phyloP scores from a whole-genome alignment of 2,329 filamentous ascomycete genomes.

The Diaporthe sp. region DNA sequence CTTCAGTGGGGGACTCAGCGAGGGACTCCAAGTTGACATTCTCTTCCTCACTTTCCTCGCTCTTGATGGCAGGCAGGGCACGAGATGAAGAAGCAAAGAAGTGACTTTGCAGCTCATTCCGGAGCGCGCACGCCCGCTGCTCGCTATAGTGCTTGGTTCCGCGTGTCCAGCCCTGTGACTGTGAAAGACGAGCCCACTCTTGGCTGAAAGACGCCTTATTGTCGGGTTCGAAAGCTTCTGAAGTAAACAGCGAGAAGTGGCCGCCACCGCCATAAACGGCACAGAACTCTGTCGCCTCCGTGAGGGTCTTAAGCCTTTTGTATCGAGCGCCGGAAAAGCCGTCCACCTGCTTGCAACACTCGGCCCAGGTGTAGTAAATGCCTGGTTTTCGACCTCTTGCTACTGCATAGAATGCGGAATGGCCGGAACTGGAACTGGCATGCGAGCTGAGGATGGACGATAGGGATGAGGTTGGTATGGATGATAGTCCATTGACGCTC shows the following conservation, averaged over 20 bases:
- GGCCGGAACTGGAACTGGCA: background rate
- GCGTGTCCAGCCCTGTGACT: constrained; percentile 20
- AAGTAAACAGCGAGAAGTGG: constrained; percentile 17
- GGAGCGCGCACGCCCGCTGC: constrained; percentile 9
- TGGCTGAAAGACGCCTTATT: background rate
- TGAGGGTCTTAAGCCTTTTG: background rate
- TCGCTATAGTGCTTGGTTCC: background rate
- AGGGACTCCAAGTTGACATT: background rate
- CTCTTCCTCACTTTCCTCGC: background rate
- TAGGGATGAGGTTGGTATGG: background rate
- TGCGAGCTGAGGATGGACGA: background rate
- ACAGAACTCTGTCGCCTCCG: background rate
- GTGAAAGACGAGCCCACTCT: constrained; percentile 16
- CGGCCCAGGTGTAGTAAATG: background rate
- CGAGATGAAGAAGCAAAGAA: background rate
- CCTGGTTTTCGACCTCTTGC: constrained; percentile 8
- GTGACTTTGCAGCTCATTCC: constrained; percentile 11
- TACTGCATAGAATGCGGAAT: constrained; percentile 10
- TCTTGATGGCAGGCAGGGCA: background rate
- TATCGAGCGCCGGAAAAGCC: background rate
- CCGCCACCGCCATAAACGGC: constrained; percentile 19
- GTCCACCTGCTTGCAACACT: background rate
- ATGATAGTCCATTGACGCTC: background rate
- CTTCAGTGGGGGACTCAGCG: background rate
- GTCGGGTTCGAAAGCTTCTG: background rate